A percentile compares a stretch with the other conserved stretches of the same genome.
Conservation (phyloP, 2,329 filamentous ascomycete species). For the Penicillium occitanis region DNA sequence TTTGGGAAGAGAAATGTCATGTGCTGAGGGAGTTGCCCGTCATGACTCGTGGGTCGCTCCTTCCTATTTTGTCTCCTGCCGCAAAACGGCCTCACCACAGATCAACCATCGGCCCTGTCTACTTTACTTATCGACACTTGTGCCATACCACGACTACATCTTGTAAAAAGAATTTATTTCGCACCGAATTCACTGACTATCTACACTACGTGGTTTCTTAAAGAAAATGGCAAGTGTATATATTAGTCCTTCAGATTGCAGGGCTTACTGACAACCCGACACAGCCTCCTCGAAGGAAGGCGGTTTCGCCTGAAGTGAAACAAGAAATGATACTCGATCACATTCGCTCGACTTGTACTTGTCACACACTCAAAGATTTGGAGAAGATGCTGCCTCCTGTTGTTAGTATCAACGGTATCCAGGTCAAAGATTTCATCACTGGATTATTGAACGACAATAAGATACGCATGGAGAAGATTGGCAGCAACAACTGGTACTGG, state of each 20-base stretch:
- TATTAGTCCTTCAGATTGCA: not conserved
- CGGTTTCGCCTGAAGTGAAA: slow-evolving; percentile 58
- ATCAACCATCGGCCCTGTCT: not conserved
- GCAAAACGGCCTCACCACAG: slow-evolving; percentile 6
- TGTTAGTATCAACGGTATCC: slow-evolving; percentile 64
- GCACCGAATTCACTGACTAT: not conserved
- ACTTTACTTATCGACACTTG: not conserved
- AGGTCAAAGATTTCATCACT: slow-evolving; percentile 67
- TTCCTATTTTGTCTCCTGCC: not conserved
- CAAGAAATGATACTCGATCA: slow-evolving; percentile 58
- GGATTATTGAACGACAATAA: slow-evolving; percentile 60
- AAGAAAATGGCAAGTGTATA: slow-evolving; percentile 9
- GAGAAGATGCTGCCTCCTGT: slow-evolving; percentile 63
- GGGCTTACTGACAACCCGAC: not conserved
- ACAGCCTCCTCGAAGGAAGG: slow-evolving; percentile 50
- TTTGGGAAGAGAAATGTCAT: not conserved
- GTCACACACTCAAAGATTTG: slow-evolving; percentile 66
- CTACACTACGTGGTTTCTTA: not conserved
- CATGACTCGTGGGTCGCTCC: slow-evolving; percentile 1
- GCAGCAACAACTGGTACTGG: slow-evolving; percentile 72
- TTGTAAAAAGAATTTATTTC: not conserved
- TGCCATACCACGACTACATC: not conserved
- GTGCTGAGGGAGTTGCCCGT: not conserved
- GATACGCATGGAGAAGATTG: slow-evolving; percentile 68
- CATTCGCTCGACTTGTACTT: slow-evolving; percentile 60